Base-by-base conservation (phyloP, 805 yeast species). In the Wickerhamomyces silvicola region DNA sequence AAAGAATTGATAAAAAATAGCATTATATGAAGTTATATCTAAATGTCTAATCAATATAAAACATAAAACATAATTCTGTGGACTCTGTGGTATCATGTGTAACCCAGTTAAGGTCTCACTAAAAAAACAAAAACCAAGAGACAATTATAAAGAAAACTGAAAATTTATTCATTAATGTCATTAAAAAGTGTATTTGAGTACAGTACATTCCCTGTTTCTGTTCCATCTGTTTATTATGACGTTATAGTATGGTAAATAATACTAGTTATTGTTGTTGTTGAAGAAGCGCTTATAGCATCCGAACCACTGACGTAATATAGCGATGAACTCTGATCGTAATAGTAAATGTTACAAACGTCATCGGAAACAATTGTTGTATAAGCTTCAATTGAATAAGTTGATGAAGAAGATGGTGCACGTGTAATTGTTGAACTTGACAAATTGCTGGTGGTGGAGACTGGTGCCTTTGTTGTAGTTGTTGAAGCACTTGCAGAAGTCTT, bases 331-430 rank as follows among this genome's bases (percentile, higher is more conserved):
- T 38, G 42, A 33, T 48, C 50, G 19, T 48, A 48, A 31, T 43
- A 45, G 40, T 50, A 50, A 11, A 52, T 37, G 13, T 47, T 48
- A 39, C 56, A 52, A 13, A 48, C 47, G 36, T 55, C 55, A 29
- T 40, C 45, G 5, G 34, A 20, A 9, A 41, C 33, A 13, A 41
- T 27, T 4, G 54, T 50, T 8, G 52, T 37, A 38, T 45, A 50
- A 13, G 6, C 29, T 23, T 15, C 15, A 10, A 30, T 18, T 7
- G 31, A 4, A 18, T 28, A 7, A 13, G 28, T 11, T 5, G 35
- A 12, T 18, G 32, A 6, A 13, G 33, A 31, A 19, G 33, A 28
- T 7, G 28, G 17, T 2, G 31, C 46, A 24, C 34, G 26, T 10
- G 32, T 13, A 24, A 16, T 32, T 20, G 28, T 27, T 4, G 35